phyloP scores from a whole-genome alignment of 768 basidiomycete species.

The Xerocomellus chrysenteron region DNA sequence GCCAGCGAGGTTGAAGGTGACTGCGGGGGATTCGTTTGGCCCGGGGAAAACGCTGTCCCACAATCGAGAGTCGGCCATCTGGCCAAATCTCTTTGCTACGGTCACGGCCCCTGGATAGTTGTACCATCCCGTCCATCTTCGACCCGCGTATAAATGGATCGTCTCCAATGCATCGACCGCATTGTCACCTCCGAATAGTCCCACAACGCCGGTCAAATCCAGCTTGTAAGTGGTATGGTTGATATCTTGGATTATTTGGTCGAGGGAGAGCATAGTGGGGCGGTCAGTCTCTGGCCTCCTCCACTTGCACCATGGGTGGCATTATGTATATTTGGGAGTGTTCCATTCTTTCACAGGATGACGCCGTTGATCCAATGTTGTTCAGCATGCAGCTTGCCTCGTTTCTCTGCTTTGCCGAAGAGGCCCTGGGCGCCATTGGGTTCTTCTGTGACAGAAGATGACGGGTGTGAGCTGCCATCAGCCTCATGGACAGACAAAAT shows the following conservation, averaged over 20 bases:
- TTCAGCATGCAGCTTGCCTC: not conserved
- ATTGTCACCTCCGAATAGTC: conserved; percentile 34
- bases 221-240: conserved; percentile 21
- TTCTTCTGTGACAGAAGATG: not conserved
- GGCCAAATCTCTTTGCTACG: conserved; percentile 34
- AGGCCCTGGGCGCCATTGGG: not conserved
- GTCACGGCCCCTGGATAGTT: conserved; percentile 34
- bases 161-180: conserved; percentile 33
- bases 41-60: conserved; percentile 37
- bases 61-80: conserved; percentile 24
- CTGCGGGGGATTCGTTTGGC: conserved; percentile 23
- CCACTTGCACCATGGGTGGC: not conserved
- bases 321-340: conserved; percentile 19
- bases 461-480: not conserved
- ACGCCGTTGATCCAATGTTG: not conserved
- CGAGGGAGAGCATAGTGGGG: conserved; percentile 11
- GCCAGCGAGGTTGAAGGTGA: conserved; percentile 30
- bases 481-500: not conserved
- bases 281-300: not conserved
- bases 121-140: conserved; percentile 37
- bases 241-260: conserved; percentile 9
- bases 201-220: conserved; percentile 29
- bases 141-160: conserved; percentile 31
- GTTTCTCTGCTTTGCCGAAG: not conserved
- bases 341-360: not conserved